phyloP scores from a whole-genome alignment of 2,329 filamentous ascomycete genomes.

The Cladophialophora yegresii region DNA sequence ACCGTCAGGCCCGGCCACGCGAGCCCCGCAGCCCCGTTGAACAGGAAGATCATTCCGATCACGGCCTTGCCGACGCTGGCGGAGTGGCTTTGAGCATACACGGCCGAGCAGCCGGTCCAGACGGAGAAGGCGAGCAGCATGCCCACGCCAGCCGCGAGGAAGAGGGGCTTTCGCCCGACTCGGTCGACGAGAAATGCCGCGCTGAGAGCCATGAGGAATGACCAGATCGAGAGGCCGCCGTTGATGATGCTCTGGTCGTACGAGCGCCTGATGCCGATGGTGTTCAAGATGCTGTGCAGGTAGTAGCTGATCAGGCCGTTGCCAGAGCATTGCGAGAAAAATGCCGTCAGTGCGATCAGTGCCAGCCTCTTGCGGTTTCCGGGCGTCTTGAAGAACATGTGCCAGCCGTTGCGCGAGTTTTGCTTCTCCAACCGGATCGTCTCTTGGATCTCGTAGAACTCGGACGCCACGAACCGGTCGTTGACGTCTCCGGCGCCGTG shows the following conservation, averaged over 20 bases:
- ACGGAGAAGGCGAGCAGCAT: slow-evolving; percentile 33
- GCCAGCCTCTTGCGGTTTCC: slow-evolving; percentile 58
- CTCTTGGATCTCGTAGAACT: slow-evolving; percentile 66
- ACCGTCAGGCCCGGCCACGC: slow-evolving; percentile 35
- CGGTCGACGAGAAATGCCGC: slow-evolving; percentile 57
- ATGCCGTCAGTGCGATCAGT: slow-evolving; percentile 55
- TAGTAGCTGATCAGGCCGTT: slow-evolving; percentile 48
- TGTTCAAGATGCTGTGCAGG: slow-evolving; percentile 45
- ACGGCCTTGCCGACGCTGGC: slow-evolving; percentile 33
- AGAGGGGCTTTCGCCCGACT: slow-evolving; percentile 59
- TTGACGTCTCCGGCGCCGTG: slow-evolving; percentile 46
- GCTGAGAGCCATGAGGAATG: not conserved
- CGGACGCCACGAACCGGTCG: slow-evolving; percentile 60
- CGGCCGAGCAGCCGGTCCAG: slow-evolving; percentile 1
- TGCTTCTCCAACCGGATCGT: slow-evolving; percentile 60
- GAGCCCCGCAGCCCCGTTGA: slow-evolving; percentile 39
- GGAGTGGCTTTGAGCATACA: not conserved
- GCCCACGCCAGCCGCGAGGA: slow-evolving; percentile 48
- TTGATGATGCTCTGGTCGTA: slow-evolving; percentile 39
- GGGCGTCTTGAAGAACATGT: slow-evolving; percentile 62
- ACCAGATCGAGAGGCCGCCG: slow-evolving; percentile 13
- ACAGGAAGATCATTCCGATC: slow-evolving; percentile 42
- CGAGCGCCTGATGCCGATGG: slow-evolving; percentile 60
- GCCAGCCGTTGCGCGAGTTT: slow-evolving; percentile 53
- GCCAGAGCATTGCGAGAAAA: slow-evolving; percentile 61